Evolutionary conservation across 208 protist species (phyloP).

Genomic region (Entamoeba histolytica): DNA sequence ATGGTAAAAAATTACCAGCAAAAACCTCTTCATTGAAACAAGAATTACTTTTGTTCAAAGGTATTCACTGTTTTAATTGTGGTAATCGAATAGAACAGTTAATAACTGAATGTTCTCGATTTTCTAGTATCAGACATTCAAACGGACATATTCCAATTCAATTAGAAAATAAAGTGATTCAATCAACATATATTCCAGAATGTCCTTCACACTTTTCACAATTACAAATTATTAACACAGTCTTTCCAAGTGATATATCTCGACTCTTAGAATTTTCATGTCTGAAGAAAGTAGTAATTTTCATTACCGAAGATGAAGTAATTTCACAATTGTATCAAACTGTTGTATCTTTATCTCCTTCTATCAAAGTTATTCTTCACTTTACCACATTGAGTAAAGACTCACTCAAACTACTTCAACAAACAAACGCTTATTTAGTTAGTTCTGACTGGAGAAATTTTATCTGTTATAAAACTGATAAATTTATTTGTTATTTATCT

Average conservation of each 20-base stretch:
- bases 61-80: background rate
- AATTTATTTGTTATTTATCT: background rate
- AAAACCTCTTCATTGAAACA: background rate
- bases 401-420: background rate
- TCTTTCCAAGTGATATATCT: background rate
- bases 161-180: background rate
- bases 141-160: background rate
- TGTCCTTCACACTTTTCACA: background rate
- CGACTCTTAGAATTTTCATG: background rate
- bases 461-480: background rate
- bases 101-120: background rate
- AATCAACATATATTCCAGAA: background rate
- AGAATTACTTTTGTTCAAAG: background rate
- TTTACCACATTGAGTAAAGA: background rate
- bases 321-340: background rate
- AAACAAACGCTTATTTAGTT: background rate
- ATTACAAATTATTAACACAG: background rate
- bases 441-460: background rate
- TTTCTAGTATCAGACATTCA: background rate
- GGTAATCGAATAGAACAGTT: background rate
- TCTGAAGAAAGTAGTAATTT: background rate
- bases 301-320: background rate
- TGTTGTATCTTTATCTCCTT: background rate
- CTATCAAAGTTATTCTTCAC: background rate
- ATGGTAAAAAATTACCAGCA: background rate